These are phyloP conservation scores for Oryza glumipatula DNA, from an alignment of 176 grass and related monocot genomes.

Conservation along the genomic window DNA sequence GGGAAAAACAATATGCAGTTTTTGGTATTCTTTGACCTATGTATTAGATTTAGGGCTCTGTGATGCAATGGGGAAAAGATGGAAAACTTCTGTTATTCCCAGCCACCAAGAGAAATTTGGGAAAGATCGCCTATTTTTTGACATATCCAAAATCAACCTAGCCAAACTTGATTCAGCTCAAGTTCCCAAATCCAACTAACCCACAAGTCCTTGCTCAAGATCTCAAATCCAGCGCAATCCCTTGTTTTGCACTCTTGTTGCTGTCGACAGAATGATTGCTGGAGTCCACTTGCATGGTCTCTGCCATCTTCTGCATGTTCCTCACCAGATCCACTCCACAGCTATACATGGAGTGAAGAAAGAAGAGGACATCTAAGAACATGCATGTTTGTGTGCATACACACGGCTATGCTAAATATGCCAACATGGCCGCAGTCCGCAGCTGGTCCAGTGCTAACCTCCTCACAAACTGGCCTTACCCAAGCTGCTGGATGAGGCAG, in stretches of 20 bases:
- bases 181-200: conserved; percentile 2
- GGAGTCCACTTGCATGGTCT: not conserved
- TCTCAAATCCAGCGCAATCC: not conserved
- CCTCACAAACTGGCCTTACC: not conserved
- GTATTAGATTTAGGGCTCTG: not conserved
- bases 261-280: not conserved
- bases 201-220: not conserved
- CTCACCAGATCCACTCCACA: not conserved
- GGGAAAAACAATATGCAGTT: conserved; percentile 2
- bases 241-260: not conserved
- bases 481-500: not conserved
- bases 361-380: not conserved
- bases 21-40: not conserved
- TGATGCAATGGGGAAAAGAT: not conserved
- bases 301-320: not conserved
- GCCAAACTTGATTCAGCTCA: conserved; percentile 13
- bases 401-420: not conserved
- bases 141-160: conserved; percentile 3
- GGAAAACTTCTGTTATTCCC: not conserved
- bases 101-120: conserved; percentile 1
- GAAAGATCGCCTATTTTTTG: not conserved
- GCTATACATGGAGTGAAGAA: not conserved
- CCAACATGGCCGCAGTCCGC: too few species aligned
- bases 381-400: not conserved
- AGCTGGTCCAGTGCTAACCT: not conserved